phyloP scores from a whole-genome alignment of 257 asterid species.

The Galeopsis tetrahit region DNA sequence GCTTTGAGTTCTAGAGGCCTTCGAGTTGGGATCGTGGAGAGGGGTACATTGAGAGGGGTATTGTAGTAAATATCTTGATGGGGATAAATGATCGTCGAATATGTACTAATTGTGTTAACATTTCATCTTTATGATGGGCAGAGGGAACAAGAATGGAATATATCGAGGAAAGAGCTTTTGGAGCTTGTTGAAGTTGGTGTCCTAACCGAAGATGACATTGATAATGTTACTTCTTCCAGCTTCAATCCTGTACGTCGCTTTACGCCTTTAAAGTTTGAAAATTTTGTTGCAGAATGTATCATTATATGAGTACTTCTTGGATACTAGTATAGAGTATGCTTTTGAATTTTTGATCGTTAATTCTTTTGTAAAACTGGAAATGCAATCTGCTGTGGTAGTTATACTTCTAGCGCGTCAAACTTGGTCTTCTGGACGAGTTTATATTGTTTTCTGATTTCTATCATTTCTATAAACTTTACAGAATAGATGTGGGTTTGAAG shows the following conservation, averaged over 20 bases:
- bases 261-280: background rate
- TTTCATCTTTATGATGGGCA: slow-evolving; percentile 40
- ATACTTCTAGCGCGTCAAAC: too few species aligned
- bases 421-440: background rate
- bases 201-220: slow-evolving; percentile 75
- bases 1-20: slow-evolving; percentile 83
- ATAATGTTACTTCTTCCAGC: slow-evolving; percentile 59
- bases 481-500: slow-evolving; percentile 99
- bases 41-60: slow-evolving; percentile 82
- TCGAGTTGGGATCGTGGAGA: slow-evolving; percentile 84
- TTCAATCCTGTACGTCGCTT: slow-evolving; percentile 80
- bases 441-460: slow-evolving; percentile 16
- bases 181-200: slow-evolving; percentile 92
- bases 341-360: background rate
- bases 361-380: background rate
- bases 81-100: slow-evolving; percentile 3
- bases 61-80: background rate
- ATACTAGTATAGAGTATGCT: background rate
- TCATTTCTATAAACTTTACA: slow-evolving; percentile 44
- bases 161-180: slow-evolving; percentile 89
- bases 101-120: slow-evolving; percentile 3
- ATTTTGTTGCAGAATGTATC: background rate
- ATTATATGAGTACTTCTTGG: background rate
- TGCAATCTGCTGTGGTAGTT: background rate
- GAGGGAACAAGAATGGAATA: slow-evolving; percentile 99